A percentile compares a stretch with the other conserved stretches of the same genome.
phyloP scores from a whole-genome alignment of 495 filamentous ascomycete species.

The Tuber magnatum region DNA sequence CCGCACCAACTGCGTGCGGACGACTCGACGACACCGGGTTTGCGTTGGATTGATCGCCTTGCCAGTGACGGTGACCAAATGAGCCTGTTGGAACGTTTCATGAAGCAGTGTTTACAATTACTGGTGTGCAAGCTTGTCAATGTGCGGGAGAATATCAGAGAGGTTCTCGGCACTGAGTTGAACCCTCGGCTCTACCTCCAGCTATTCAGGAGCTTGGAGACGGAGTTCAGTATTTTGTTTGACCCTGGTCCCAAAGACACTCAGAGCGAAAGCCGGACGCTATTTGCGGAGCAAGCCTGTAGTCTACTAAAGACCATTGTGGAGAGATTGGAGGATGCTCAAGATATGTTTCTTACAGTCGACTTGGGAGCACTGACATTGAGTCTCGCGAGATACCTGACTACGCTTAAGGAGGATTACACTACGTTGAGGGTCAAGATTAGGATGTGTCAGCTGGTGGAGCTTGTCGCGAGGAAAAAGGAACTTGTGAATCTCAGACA shows the following conservation, averaged over 20 bases:
- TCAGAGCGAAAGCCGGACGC: slow-evolving; percentile 49
- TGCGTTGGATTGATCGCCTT: slow-evolving; percentile 58
- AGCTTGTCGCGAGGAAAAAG: slow-evolving; percentile 57
- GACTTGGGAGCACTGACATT: slow-evolving; percentile 55
- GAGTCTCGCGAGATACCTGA: slow-evolving; percentile 56
- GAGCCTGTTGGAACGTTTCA: slow-evolving; percentile 53
- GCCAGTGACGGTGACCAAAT: slow-evolving; percentile 54
- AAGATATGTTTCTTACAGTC: slow-evolving; percentile 54
- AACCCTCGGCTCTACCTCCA: slow-evolving; percentile 54
- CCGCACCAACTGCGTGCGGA: slow-evolving; percentile 44
- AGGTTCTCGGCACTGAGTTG: slow-evolving; percentile 56
- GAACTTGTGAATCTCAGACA: slow-evolving; percentile 60
- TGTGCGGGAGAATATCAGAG: slow-evolving; percentile 57
- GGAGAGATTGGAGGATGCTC: slow-evolving; percentile 53
- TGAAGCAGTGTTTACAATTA: slow-evolving; percentile 55
- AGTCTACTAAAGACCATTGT: slow-evolving; percentile 56
- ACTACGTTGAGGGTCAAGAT: slow-evolving; percentile 56
- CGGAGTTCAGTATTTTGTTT: slow-evolving; percentile 51
- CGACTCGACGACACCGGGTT: slow-evolving; percentile 51
- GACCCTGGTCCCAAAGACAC: slow-evolving; percentile 43
- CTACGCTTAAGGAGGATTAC: slow-evolving; percentile 47
- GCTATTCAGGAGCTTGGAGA: slow-evolving; percentile 55
- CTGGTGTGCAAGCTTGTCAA: slow-evolving; percentile 56
- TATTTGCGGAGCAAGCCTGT: slow-evolving; percentile 60
- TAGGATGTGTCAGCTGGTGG: slow-evolving; percentile 58